These are phyloP conservation scores for Trypethelium eluteriae DNA, from an alignment of 495 filamentous ascomycete species.

Conservation along the genomic window DNA sequence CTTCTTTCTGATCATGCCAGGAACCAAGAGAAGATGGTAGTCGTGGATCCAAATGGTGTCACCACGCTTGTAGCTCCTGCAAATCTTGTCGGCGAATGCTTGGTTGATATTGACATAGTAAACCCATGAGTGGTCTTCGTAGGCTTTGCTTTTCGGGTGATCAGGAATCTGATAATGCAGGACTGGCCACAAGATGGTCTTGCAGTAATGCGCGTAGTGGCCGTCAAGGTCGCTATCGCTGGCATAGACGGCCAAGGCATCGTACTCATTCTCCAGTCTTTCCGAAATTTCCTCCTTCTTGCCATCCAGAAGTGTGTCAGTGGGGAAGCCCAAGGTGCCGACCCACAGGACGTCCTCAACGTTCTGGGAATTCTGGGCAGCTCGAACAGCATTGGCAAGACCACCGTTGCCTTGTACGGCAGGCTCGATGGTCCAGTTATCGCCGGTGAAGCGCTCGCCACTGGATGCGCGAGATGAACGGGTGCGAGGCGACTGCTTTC, in stretches of 20 bases:
- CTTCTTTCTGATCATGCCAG: conserved; percentile 77
- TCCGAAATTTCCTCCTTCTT: conserved; percentile 73
- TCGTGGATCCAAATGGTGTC: conserved; percentile 93
- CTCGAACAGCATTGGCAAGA: conserved; percentile 75
- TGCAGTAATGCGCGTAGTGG: conserved; percentile 89
- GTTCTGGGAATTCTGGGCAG: conserved; percentile 56
- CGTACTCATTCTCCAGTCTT: conserved; percentile 65
- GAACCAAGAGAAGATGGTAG: conserved; percentile 90
- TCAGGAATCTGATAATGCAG: conserved; percentile 96
- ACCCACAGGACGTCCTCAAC: conserved; percentile 73
- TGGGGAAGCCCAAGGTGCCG: conserved; percentile 85
- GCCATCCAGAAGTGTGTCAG: conserved; percentile 63
- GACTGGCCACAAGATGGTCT: conserved; percentile 51
- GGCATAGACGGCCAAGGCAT: conserved; percentile 72
- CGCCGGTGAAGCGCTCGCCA: conserved; percentile 56
- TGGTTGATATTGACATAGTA: conserved; percentile 88
- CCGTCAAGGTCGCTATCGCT: conserved; percentile 85
- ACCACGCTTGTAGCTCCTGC: conserved; percentile 82
- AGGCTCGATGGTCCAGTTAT: conserved; percentile 72
- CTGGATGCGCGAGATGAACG: conserved; percentile 26
- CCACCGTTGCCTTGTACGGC: conserved; percentile 88
- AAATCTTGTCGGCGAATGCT: conserved; percentile 79
- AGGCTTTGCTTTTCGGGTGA: conserved; percentile 94
- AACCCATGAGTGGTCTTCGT: conserved; percentile 90
- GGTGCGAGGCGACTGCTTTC: conserved; percentile 29